Evolutionary conservation across 192 early-diverging fungal genomes (phyloP), one percentile per base, ranked within the genome.

Genomic region (Spizellomyces punctatus): DNA sequence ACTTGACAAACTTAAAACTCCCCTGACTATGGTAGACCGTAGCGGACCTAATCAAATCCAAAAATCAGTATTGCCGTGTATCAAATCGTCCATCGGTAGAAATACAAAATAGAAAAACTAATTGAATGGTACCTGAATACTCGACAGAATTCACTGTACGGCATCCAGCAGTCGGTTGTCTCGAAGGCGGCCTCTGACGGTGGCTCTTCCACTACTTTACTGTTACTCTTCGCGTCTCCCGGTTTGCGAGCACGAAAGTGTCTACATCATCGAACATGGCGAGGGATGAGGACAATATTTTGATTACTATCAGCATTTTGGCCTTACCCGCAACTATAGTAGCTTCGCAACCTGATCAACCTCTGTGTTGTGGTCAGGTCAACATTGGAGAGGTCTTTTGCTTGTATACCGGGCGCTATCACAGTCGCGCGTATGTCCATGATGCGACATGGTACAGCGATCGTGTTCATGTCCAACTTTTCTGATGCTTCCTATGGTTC

Each of bases 1-100:
- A 62, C 78, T 77, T 76, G 17, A 77, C 50, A n/a, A 63, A 74
- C 64, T 85, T 86, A 78, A 86, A 85, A 7, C 69, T 62, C 10
- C 57, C 55, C 64, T 76, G 81, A 44, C 62, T 71, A 61, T 86
- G 82, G 67, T 81, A 86, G 17, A 86, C 75, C 10, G 76, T 67
- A 44, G 61, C 21, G 46, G 19, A 71, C 46, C 58, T 68, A 52
- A n/a, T 17, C 27, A 0, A 36, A 36, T 2, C 27, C 64, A 42
- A 66, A 66, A 9, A 22, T 41, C 12, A 17, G 59, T 55, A n/a
- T 49, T 52, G 48, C 54, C 36, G 54, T 36, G 27, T 4, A 4
- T 54, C 50, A 4, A 19, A 21, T 22, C 64, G 1, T 21, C 21
- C 6, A 21, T 57, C 14, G 16, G 36, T 46, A 8, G 27, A 42